These are phyloP conservation scores for Beauveria brongniartii DNA, from an alignment of 2,329 filamentous ascomycete genomes.

Conservation along the genomic window DNA sequence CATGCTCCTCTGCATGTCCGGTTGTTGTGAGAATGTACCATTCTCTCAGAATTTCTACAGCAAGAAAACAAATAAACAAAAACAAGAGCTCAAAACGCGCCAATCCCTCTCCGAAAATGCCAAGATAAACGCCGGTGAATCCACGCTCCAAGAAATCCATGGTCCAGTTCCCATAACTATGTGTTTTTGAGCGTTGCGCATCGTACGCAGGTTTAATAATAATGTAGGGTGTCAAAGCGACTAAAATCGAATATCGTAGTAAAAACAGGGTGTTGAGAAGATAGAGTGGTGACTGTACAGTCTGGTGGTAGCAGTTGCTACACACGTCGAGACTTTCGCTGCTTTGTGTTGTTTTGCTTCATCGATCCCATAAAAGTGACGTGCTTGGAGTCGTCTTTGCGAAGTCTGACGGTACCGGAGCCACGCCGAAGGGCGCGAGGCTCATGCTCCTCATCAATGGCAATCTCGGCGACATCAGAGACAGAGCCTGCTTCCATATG, in stretches of 20 bases:
- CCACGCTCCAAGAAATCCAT: constrained; percentile 13
- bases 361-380: constrained; percentile 48
- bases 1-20: not conserved
- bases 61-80: not conserved
- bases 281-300: constrained; percentile 4
- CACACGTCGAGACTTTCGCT: constrained; percentile 23
- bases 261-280: constrained; percentile 19
- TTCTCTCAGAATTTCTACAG: constrained; percentile 8
- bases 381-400: constrained; percentile 47
- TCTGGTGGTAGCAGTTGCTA: constrained; percentile 13
- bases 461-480: constrained; percentile 55
- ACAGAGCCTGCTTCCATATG: constrained; percentile 50
- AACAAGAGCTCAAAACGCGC: constrained; percentile 4
- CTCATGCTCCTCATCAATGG: constrained; percentile 49
- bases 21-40: constrained; percentile 4
- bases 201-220: constrained; percentile 13
- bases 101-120: constrained; percentile 11
- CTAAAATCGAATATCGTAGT: constrained; percentile 23
- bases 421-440: constrained; percentile 36
- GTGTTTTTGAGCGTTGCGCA: constrained; percentile 12
- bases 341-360: constrained; percentile 29
- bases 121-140: constrained; percentile 11
- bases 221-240: constrained; percentile 14
- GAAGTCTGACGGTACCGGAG: constrained; percentile 37
- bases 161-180: constrained; percentile 11